Evolutionary conservation across 345 rosid genomes (phyloP), one percentile per base, ranked within the genome.

Genomic region (Gynandropsis gynandra): DNA sequence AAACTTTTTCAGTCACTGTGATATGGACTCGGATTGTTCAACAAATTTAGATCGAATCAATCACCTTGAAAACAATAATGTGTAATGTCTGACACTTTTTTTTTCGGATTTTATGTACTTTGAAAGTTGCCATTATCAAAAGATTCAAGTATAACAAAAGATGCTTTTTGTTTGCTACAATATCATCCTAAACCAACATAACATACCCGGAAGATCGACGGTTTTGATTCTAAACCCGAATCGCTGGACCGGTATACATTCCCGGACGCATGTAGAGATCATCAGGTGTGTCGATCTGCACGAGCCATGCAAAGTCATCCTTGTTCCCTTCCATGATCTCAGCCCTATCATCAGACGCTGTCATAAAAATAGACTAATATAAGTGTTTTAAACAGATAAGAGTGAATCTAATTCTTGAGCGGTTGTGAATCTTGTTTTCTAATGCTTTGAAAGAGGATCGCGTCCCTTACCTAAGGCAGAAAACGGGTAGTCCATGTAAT

Each of bases 301-400:
- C 83, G 42, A 92, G 95, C 98, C 97, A 85, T 11, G 88, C 95
- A 57, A 74, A 70, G 5, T 82, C 80, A 52, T 80, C 95, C 65
- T 69, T 73, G 11, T 78, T 72, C 47, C 70, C 77, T 47, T 76
- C 72, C n/a, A 47, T 58, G 7, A 34, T 54, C 56, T 63, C 79
- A 17, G 57, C 61, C 63, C 70, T 79, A 42, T 56, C 63, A 59
- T 76, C 89, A 62, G 71, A 54, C 48, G 59, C 64, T 34, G 19
- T 45, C 42, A 37, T 29, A 44, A 18, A 47, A 47, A n/a, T n/a
- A n/a, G n/a, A n/a, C n/a, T n/a, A n/a, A n/a, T n/a, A n/a, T n/a
- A n/a, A n/a, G n/a, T n/a, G n/a, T n/a, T 20, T 31, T 16, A 37
- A 51, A 40, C 10, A 34, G 18, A 13, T 13, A 7, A 52, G 17